Evolutionary conservation across 192 early-diverging fungal genomes (phyloP).

Genomic region (Allomyces macrogynus): DNA sequence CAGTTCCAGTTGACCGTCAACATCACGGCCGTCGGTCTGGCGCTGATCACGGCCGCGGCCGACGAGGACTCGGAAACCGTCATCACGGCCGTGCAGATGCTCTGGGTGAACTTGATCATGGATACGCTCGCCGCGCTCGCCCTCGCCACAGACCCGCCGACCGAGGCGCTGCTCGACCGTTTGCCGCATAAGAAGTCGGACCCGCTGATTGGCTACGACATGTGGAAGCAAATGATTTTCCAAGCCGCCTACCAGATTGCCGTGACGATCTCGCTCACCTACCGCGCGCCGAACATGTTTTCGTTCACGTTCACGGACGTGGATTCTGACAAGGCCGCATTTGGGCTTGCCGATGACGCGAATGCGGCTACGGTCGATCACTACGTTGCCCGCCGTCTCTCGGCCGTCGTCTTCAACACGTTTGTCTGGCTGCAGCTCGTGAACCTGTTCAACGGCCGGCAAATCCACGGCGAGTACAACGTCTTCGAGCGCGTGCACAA

Average conservation of each 20-base stretch:
- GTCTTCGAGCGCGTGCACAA: slow-evolving; percentile 57
- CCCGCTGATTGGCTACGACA: slow-evolving; percentile 61
- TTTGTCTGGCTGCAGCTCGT: slow-evolving; percentile 91
- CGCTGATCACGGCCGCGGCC: slow-evolving; percentile 41
- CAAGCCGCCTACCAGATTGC: slow-evolving; percentile 78
- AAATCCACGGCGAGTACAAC: slow-evolving; percentile 55
- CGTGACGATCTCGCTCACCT: slow-evolving; percentile 41
- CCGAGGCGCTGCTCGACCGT: slow-evolving; percentile 60
- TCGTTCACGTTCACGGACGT: slow-evolving; percentile 14
- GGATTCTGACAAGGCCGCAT: not conserved
- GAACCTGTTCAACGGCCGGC: slow-evolving; percentile 82
- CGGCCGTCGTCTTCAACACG: slow-evolving; percentile 78
- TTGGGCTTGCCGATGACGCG: slow-evolving; percentile 13
- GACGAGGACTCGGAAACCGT: slow-evolving; percentile 48
- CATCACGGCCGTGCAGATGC: slow-evolving; percentile 72
- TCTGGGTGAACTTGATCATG: slow-evolving; percentile 94
- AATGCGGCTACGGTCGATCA: not conserved
- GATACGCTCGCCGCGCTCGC: slow-evolving; percentile 83
- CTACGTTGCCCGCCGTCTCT: slow-evolving; percentile 9
- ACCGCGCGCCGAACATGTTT: slow-evolving; percentile 38
- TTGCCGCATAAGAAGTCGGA: slow-evolving; percentile 53
- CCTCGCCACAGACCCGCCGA: slow-evolving; percentile 79
- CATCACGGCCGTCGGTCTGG: slow-evolving; percentile 52
- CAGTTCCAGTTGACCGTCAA: slow-evolving; percentile 73
- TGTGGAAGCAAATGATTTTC: slow-evolving; percentile 82